These are phyloP conservation scores for Phytopythium cucurbitacearum DNA, from an alignment of 352 stramenopile genomes.

Conservation along the genomic window DNA sequence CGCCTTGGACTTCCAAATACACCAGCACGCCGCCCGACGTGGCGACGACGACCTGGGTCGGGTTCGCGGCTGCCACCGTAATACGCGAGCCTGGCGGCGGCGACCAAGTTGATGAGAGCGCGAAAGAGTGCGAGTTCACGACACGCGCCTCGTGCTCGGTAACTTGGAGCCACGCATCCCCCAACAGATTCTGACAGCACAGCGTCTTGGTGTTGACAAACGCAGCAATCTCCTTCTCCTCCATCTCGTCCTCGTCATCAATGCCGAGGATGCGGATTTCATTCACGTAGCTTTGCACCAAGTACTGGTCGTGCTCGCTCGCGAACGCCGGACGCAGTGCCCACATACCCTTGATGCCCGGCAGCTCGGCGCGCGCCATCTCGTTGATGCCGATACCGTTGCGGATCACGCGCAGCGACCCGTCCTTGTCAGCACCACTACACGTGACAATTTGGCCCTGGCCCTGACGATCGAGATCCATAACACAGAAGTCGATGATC, in stretches of 20 bases:
- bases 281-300: slow-evolving; percentile 95
- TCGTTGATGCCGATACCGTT: slow-evolving; percentile 99
- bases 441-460: slow-evolving; percentile 97
- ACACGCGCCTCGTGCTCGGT: slow-evolving; percentile 91
- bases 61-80: slow-evolving; percentile 83
- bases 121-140: slow-evolving; percentile 63
- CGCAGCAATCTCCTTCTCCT: slow-evolving; percentile 87
- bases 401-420: slow-evolving; percentile 95
- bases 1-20: slow-evolving; percentile 84
- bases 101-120: slow-evolving; percentile 70
- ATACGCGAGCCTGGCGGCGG: slow-evolving; percentile 62
- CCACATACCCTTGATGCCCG: slow-evolving; percentile 98
- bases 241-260: slow-evolving; percentile 85
- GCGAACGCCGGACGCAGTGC: slow-evolving; percentile 83
- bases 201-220: slow-evolving; percentile 90
- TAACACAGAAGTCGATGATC: slow-evolving; percentile 98
- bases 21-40: slow-evolving; percentile 86
- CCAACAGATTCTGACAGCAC: slow-evolving; percentile 90
- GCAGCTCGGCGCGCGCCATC: slow-evolving; percentile 92
- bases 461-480: slow-evolving; percentile 91
- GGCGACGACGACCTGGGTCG: slow-evolving; percentile 91
- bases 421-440: slow-evolving; percentile 94
- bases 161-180: slow-evolving; percentile 91
- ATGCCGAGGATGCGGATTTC: slow-evolving; percentile 97
- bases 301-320: slow-evolving; percentile 91